Conservation (phyloP, 2,329 filamentous ascomycete species). For the Alternaria infectoria region DNA sequence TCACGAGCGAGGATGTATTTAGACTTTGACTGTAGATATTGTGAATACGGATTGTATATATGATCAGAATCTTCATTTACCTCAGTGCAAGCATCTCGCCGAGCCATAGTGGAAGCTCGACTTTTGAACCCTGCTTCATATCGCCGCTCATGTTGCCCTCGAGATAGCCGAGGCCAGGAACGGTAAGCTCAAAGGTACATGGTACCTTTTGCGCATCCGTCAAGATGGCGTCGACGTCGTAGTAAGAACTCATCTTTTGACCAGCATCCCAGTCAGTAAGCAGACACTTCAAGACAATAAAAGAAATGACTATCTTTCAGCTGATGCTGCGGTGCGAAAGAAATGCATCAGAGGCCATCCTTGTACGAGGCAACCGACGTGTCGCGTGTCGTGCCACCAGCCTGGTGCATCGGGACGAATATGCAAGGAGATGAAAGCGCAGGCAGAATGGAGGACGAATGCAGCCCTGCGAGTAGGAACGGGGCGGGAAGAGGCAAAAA, state of each 20-base stretch:
- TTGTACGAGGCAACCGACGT: conserved; percentile 18
- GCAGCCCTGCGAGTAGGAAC: background rate
- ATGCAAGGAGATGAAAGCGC: conserved; percentile 23
- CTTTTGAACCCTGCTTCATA: conserved; percentile 79
- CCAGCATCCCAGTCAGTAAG: background rate
- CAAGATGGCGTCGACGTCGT: conserved; percentile 82
- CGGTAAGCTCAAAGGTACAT: conserved; percentile 90
- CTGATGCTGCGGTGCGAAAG: background rate
- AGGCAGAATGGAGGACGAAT: background rate
- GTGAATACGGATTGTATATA: conserved; percentile 9
- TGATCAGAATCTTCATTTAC: conserved; percentile 36
- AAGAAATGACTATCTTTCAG: background rate
- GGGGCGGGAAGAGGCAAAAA: conserved; percentile 5
- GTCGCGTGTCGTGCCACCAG: conserved; percentile 35
- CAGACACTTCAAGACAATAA: background rate
- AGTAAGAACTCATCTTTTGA: conserved; percentile 67
- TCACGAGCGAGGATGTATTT: conserved; percentile 57
- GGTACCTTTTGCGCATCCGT: conserved; percentile 95
- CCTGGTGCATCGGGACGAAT: conserved; percentile 18
- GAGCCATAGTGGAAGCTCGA: conserved; percentile 91
- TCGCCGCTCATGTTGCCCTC: conserved; percentile 77
- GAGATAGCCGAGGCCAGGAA: conserved; percentile 85
- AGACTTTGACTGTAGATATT: conserved; percentile 34
- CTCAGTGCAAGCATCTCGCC: conserved; percentile 88
- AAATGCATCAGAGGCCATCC: conserved; percentile 1